phyloP scores from a whole-genome alignment of 208 protist genomes.

The Crithidia sp. region DNA sequence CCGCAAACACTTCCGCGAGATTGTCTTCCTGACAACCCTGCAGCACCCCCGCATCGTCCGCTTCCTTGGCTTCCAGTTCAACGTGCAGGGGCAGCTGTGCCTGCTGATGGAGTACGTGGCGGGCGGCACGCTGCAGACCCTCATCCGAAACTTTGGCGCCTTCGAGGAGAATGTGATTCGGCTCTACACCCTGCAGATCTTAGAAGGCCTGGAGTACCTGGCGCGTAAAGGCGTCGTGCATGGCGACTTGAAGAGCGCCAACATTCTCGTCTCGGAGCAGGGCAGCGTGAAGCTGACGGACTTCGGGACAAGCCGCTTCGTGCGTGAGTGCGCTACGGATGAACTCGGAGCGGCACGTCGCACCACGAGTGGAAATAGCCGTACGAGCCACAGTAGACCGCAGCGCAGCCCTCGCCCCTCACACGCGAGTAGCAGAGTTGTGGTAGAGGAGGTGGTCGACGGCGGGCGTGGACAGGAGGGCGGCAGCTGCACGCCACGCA shows the following conservation, averaged over 20 bases:
- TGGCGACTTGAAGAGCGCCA: slow-evolving; percentile 89
- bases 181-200: slow-evolving; percentile 84
- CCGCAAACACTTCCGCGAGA: slow-evolving; percentile 66
- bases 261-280: slow-evolving; percentile 81
- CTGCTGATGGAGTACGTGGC: slow-evolving; percentile 93
- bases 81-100: slow-evolving; percentile 49
- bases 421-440: neutral
- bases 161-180: slow-evolving; percentile 88
- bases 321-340: slow-evolving; percentile 24
- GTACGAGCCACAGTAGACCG: slow-evolving; percentile 13
- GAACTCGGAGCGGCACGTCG: neutral
- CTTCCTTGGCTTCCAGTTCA: slow-evolving; percentile 81
- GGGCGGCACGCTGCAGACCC: slow-evolving; percentile 81
- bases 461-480: neutral
- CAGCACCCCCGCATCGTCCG: slow-evolving; percentile 81
- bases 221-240: slow-evolving; percentile 70
- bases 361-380: neutral
- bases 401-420: neutral
- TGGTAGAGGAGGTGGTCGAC: neutral
- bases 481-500: neutral
- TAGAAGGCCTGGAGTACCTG: slow-evolving; percentile 89
- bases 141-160: slow-evolving; percentile 83
- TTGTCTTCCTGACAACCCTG: slow-evolving; percentile 77
- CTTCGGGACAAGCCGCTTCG: slow-evolving; percentile 85
- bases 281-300: slow-evolving; percentile 91